Evolutionary conservation across 768 basidiomycete species (phyloP), one percentile per base, ranked within the genome.

Genomic region (Paxillus involutus): DNA sequence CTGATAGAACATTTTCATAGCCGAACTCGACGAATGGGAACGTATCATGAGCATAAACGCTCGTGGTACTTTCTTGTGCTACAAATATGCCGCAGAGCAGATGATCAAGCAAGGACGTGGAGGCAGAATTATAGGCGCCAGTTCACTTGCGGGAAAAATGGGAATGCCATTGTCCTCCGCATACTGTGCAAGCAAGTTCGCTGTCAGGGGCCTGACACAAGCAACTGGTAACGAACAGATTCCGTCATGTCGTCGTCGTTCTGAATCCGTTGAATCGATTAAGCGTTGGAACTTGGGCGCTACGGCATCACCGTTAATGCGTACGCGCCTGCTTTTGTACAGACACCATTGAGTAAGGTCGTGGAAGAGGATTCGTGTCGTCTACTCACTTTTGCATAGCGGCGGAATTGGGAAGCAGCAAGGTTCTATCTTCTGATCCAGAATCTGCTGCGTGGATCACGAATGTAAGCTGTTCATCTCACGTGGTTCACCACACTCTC

Each of bases 11-110:
- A 37, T 6, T 47, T n/a, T 29, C 42, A 4, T 29, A 71, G 80
- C 71, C 4, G 60, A 64, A 3, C 42, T 70, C 1, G 68, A 75
- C 9, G 66, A 73, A 0, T 78, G 71, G 73, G 74, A 84, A 61
- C 67, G 61, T 62, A 36, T 70, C 6, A 69, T 79, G 55, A 70
- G 74, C 6, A 70, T 86, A 59, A 87, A 88, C 59, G 72, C 77
- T 55, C 77, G 80, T 49, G 84, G 84, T 36, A 69, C 76, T 2
- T 85, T 81, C 70, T 75, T 82, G 55, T 86, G 82, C 63, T 86
- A 86, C 43, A 82, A 85, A 49, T 75, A 85, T 54, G 86, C 84
- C 2, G 84, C 81, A 16, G 71, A 70, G 48, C 79, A 81, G 59
- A 88, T 88, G 86, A 74, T 84, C 9, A 52, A 61, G 9, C 80